These are phyloP conservation scores for Iris macrosiphon DNA, from an alignment of 106 monocot genomes.

Conservation along the genomic window DNA sequence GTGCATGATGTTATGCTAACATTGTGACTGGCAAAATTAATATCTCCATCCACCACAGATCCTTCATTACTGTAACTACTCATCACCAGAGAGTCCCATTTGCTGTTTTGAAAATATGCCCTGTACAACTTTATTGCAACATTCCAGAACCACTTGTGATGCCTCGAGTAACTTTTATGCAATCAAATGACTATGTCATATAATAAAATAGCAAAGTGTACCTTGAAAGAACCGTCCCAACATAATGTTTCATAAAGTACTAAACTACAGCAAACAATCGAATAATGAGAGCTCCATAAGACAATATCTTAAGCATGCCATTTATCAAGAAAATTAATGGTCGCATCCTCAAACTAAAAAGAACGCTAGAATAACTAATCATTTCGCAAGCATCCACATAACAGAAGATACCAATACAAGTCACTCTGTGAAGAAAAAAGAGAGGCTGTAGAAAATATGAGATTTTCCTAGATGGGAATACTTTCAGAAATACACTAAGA, in stretches of 20 bases:
- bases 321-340: too few relatives aligned
- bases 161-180: constrained; percentile 54
- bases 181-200: constrained; percentile 57
- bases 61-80: constrained; percentile 6
- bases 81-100: constrained; percentile 5
- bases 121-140: constrained; percentile 55
- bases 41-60: constrained; percentile 6
- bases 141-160: constrained; percentile 68
- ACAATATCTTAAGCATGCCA: too few relatives aligned
- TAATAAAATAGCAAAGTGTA: neutral
- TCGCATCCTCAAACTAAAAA: too few relatives aligned
- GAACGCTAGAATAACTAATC: too few relatives aligned
- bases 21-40: constrained; percentile 29
- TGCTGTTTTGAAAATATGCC: constrained; percentile 51
- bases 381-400: too few relatives aligned
- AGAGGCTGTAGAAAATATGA: too few relatives aligned
- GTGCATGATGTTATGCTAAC: constrained; percentile 36
- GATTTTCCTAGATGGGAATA: too few relatives aligned
- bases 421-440: too few relatives aligned
- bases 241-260: neutral
- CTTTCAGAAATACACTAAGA: too few relatives aligned
- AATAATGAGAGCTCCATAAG: too few relatives aligned
- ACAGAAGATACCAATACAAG: too few relatives aligned
- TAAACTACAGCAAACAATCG: neutral
- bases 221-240: neutral